Base-by-base conservation (phyloP, 2,329 filamentous ascomycete genomes). In the Xylaria sp. region DNA sequence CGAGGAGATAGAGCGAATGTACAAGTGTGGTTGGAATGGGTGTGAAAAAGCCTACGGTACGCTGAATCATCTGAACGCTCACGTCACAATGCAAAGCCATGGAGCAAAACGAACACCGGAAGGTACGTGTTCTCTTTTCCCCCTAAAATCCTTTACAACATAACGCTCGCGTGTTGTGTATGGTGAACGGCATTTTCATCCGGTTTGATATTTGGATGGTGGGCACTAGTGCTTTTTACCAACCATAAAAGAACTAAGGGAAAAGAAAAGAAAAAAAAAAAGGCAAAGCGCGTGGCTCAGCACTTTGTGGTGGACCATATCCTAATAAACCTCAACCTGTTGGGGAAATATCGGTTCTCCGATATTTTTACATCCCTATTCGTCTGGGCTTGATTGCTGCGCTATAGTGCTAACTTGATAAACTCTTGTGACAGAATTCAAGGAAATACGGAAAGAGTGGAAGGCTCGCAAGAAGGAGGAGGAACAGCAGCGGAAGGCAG, bases 401-500 rank as follows among this genome's bases (percentile, higher is more conserved):
- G 21, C 7, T 62, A 63, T 66, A 56, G 50, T 56, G 59, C 69
- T 73, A 66, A 71, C 66, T 60, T 64, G 60, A 56, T 52, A 50
- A 58, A 54, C 56, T 67, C 24, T 34, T 34, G 29, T 13, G 16
- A 62, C 69, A 97, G 94, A 97, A 74, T 97, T 99, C 78, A 99
- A 99, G 72, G 94, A 99, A 70, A 97, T 97, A 56, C 90, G 94
- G 60, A 97, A 97, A 71, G 93, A 97, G 70, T 99, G 94, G 94
- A 99, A 97, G 78, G 90, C 91, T 38, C 91, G 94, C 69, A 97
- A 97, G 85, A 99, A 99, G 90, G 94, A 97, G 72, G 93, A 97
- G 66, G 93, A 97, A 63, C 88, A 88, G 47, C 82, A 86, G 65
- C 90, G 92, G 69, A 97, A 97, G 79, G 89, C 89, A 11, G 91